These are phyloP conservation scores for Exophiala lecanii-corni DNA, from an alignment of 2,329 filamentous ascomycete species.

Conservation along the genomic window DNA sequence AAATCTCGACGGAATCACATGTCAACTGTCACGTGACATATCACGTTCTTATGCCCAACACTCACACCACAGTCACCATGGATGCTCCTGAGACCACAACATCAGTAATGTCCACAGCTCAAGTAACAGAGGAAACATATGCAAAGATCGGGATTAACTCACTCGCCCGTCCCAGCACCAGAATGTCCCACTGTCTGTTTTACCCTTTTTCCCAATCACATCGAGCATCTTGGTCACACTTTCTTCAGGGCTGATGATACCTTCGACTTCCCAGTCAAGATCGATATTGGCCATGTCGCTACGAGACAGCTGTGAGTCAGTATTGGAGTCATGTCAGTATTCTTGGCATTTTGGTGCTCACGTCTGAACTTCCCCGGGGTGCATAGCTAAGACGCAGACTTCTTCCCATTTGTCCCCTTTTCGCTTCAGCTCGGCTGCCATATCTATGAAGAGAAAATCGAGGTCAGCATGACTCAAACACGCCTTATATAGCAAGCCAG, in stretches of 20 bases:
- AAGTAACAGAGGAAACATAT: too few relatives aligned
- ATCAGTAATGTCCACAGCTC: too few relatives aligned
- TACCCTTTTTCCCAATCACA: slow-evolving; percentile 47
- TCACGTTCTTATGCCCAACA: too few relatives aligned
- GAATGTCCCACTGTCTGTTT: slow-evolving; percentile 50
- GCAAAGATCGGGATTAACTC: too few relatives aligned
- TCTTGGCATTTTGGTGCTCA: slow-evolving; percentile 26
- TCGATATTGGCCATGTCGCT: slow-evolving; percentile 53
- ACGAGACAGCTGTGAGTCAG: slow-evolving; percentile 8
- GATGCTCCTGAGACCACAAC: too few relatives aligned
- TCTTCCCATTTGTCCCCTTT: slow-evolving; percentile 38
- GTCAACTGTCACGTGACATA: too few relatives aligned
- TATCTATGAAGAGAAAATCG: slow-evolving; percentile 29
- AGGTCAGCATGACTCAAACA: not conserved
- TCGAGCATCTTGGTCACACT: slow-evolving; percentile 48
- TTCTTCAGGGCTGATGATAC: slow-evolving; percentile 48
- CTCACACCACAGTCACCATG: too few relatives aligned
- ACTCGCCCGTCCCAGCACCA: slow-evolving; percentile 54
- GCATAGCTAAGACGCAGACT: slow-evolving; percentile 47
- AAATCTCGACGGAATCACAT: too few relatives aligned
- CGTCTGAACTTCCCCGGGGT: slow-evolving; percentile 55
- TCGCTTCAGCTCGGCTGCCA: slow-evolving; percentile 52
- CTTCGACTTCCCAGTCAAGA: slow-evolving; percentile 49
- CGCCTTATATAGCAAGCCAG: too few relatives aligned
- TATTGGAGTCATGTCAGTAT: not conserved